Evolutionary conservation across 1,284 basidiomycete species (phyloP), one percentile per base, ranked within the genome.

Genomic region (Trametes hirsuta): DNA sequence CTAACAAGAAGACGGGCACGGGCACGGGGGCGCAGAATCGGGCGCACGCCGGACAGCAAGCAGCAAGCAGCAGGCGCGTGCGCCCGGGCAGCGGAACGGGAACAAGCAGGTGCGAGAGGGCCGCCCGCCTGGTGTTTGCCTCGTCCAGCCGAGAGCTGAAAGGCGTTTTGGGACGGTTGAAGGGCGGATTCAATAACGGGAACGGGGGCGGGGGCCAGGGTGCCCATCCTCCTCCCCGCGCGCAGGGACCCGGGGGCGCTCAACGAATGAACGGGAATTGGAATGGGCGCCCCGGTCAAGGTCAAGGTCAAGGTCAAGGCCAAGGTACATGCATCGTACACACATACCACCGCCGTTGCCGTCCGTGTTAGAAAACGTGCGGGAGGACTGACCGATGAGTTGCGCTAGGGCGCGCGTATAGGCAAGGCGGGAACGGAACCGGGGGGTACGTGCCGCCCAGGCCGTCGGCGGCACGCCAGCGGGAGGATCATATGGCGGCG

Each of bases 381-480:
- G 46, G 18, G 47, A 36, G 47, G 30, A 34, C n/a, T 18, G 9
- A 42, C n/a, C 4, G 34, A 35, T 2, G 34, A 18, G 47, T 15
- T 21, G 47, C 47, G 34, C 5, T 35, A 47, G 47, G 18, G 47
- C 47, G 41, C 34, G 15, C 35, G n/a, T 36, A 4, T 2, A 21
- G n/a, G n/a, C 41, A 42, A 18, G 41, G 41, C 11, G 41, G 21
- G 45, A 25, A 22, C 6, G 22, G 11, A 4, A 24, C 36, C 2
- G 48, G 21, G n/a, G 53, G 53, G 15, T 55, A 42, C n/a, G 46
- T 41, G 25, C 46, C 46, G 25, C 53, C 45, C 14, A 48, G n/a
- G 37, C 46, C 46, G 18, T 47, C 53, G 4, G 6, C 37, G 15
- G 21, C 53, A 8, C 53, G 53, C 46, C 46, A n/a, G 37, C 36